phyloP scores from a whole-genome alignment of 1,284 basidiomycete genomes.

The Volvariella volvacea region DNA sequence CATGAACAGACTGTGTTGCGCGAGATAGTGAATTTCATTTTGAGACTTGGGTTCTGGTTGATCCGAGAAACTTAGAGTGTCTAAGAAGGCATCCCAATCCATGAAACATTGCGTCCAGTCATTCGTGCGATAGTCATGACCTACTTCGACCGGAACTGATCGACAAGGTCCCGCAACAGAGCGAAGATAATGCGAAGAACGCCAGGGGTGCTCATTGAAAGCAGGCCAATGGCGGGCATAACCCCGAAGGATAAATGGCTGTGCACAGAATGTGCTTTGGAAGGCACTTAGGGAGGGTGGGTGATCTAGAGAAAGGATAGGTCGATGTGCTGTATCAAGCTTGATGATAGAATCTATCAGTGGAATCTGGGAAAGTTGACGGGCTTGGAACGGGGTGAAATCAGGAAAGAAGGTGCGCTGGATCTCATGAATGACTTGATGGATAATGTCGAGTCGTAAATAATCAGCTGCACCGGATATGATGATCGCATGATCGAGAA shows the following conservation, averaged over 20 bases:
- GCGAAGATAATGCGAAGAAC: slow-evolving; percentile 60
- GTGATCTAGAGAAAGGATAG: slow-evolving; percentile 29
- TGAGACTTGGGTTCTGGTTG: slow-evolving; percentile 14
- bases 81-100: slow-evolving; percentile 71
- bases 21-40: slow-evolving; percentile 66
- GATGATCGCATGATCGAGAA: slow-evolving; percentile 77
- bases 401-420: slow-evolving; percentile 26
- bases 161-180: slow-evolving; percentile 69
- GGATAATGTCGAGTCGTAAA: slow-evolving; percentile 52
- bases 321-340: slow-evolving; percentile 15
- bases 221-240: slow-evolving; percentile 69
- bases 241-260: slow-evolving; percentile 71
- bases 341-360: slow-evolving; percentile 8
- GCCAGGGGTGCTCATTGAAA: slow-evolving; percentile 62
- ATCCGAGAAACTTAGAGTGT: slow-evolving; percentile 41
- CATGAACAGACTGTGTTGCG: slow-evolving; percentile 80
- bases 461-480: slow-evolving; percentile 75
- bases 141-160: slow-evolving; percentile 88
- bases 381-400: slow-evolving; percentile 4
- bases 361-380: slow-evolving; percentile 8
- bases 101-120: slow-evolving; percentile 84
- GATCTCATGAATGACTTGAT: slow-evolving; percentile 48
- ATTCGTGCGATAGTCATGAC: slow-evolving; percentile 73
- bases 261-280: slow-evolving; percentile 27
- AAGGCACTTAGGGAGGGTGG: slow-evolving; percentile 57